A percentile compares a stretch with the other conserved stretches of the same genome.
Conservation (phyloP, 2,329 filamentous ascomycete genomes). For the Talaromyces islandicus region DNA sequence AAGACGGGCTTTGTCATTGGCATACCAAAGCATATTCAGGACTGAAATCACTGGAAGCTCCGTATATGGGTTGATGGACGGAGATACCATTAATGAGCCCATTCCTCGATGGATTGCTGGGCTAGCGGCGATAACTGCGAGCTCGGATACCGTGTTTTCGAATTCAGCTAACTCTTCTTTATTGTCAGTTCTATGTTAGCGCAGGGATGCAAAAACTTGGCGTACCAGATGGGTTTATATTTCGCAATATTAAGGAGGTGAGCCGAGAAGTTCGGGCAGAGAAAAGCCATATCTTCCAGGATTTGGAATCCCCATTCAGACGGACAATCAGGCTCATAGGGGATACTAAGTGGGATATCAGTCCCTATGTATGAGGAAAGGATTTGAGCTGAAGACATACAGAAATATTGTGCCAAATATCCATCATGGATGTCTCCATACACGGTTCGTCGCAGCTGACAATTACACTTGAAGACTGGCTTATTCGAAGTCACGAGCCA, state of each 20-base stretch:
- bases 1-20: not conserved
- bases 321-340: not conserved
- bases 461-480: slow-evolving; percentile 2
- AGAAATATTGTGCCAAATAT: not conserved
- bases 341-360: not conserved
- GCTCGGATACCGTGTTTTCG: not conserved
- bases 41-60: not conserved
- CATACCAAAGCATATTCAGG: slow-evolving; percentile 5
- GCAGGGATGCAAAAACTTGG: not conserved
- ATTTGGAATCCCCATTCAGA: not conserved
- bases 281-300: not conserved
- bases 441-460: not conserved
- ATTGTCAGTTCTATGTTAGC: not conserved
- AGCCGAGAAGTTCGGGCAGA: not conserved
- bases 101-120: not conserved
- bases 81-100: not conserved
- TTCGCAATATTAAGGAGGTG: not conserved
- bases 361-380: not conserved
- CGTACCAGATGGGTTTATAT: not conserved
- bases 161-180: not conserved
- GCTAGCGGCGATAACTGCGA: not conserved
- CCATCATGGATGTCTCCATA: not conserved
- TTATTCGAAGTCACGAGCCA: not conserved
- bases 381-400: not conserved
- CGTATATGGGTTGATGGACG: not conserved